Percentiles rank a stretch among this genome's conserved stretches.
Conservation (phyloP, 441 rosid species). For the Mallotus repandus region DNA sequence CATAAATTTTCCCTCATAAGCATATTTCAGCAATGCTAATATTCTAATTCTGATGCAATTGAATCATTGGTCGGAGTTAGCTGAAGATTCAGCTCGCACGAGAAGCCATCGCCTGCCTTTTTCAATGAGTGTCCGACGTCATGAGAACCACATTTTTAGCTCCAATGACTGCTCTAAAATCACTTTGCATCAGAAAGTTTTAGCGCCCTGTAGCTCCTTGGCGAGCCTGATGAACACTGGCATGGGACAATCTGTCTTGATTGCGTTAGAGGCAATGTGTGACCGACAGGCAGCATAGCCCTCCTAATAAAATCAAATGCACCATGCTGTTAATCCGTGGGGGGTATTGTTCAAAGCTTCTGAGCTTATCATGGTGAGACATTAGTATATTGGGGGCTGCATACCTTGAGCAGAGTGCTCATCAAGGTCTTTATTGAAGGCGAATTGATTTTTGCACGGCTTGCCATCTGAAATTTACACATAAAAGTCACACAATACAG, state of each 20-base stretch:
- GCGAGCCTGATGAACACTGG: conserved; percentile 57
- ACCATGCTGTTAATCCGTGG: background rate
- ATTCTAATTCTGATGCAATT: background rate
- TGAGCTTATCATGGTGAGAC: background rate
- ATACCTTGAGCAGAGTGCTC: conserved; percentile 59
- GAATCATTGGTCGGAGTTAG: too few relatives aligned
- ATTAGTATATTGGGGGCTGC: background rate
- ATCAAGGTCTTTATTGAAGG: conserved; percentile 66
- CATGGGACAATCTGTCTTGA: conserved; percentile 85
- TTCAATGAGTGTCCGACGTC: background rate
- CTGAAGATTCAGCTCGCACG: background rate
- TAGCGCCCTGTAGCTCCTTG: conserved; percentile 30
- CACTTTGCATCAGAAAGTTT: background rate
- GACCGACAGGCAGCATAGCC: conserved; percentile 79
- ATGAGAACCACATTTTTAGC: background rate
- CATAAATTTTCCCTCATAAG: too few relatives aligned
- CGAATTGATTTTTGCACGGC: conserved; percentile 71
- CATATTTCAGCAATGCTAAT: too few relatives aligned
- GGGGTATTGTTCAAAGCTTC: background rate
- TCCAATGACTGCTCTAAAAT: background rate
- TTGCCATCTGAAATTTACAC: conserved; percentile 55
- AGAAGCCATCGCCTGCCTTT: background rate
- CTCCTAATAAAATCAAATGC: conserved; percentile 44
- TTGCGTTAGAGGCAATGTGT: conserved; percentile 64
- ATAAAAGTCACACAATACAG: background rate